Conservation (phyloP, 1,139 yeast species). For the Sugiyamaella japonica region DNA sequence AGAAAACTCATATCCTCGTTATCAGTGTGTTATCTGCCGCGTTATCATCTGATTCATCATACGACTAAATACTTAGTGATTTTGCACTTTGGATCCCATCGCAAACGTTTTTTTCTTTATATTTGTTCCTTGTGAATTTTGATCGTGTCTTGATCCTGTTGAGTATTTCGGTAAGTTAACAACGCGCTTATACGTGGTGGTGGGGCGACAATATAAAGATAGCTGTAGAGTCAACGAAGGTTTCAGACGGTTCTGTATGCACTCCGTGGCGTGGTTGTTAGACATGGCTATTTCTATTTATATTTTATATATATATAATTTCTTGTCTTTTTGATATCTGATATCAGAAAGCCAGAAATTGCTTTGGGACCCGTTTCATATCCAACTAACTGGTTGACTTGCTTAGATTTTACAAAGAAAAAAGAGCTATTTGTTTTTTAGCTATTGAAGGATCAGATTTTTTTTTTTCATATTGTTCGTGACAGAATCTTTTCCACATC, state of each 20-base stretch:
- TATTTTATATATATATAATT: too few relatives aligned
- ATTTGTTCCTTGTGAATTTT: not conserved
- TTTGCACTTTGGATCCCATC: not conserved
- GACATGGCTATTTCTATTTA: too few relatives aligned
- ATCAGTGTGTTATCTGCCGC: slow-evolving; percentile 14
- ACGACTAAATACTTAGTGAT: slow-evolving; percentile 1
- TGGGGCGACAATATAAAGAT: too few relatives aligned
- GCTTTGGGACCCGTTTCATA: too few relatives aligned
- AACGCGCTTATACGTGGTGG: too few relatives aligned
- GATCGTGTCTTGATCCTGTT: not conserved
- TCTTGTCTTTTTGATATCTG: not conserved
- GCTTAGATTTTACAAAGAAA: not conserved
- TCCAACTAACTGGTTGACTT: not conserved
- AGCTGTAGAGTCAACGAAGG: too few relatives aligned
- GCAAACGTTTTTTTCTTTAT: not conserved
- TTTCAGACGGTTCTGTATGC: too few relatives aligned
- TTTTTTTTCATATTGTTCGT: not conserved
- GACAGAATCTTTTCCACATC: not conserved
- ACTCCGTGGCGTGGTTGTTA: too few relatives aligned
- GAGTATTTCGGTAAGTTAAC: too few relatives aligned
- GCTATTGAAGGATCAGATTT: not conserved
- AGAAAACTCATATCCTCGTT: slow-evolving; percentile 10
- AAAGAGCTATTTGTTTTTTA: not conserved
- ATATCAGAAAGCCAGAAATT: too few relatives aligned
- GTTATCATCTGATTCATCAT: slow-evolving; percentile 11